Evolutionary conservation across 139 green algal genomes (phyloP).

Genomic region (Nannochloris sp.): DNA sequence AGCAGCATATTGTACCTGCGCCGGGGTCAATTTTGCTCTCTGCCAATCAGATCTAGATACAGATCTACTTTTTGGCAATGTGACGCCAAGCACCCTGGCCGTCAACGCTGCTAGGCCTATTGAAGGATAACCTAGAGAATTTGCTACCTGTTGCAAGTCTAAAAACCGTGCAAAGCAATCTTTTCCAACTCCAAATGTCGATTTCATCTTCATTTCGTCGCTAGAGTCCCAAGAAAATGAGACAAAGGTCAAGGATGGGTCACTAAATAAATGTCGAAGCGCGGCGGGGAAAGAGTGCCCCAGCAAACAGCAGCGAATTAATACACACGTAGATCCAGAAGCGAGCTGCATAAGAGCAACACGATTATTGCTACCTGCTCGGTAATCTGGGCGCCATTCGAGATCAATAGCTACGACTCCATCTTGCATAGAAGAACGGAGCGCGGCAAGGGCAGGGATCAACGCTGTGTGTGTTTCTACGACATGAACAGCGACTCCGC

Average conservation of each 20-base stretch:
- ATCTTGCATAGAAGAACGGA: slow-evolving; percentile 25
- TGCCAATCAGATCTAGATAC: slow-evolving; percentile 32
- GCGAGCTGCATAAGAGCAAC: slow-evolving; percentile 34
- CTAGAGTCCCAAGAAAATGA: slow-evolving; percentile 24
- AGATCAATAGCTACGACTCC: slow-evolving; percentile 23
- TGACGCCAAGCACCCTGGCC: slow-evolving; percentile 15
- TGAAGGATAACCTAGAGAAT: neutral
- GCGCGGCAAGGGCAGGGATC: slow-evolving; percentile 6
- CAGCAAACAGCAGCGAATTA: slow-evolving; percentile 12
- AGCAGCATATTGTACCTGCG: slow-evolving; percentile 28
- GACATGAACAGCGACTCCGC: slow-evolving; percentile 3
- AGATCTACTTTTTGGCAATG: slow-evolving; percentile 6
- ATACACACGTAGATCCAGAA: slow-evolving; percentile 3
- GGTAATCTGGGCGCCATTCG: slow-evolving; percentile 29
- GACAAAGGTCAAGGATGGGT: slow-evolving; percentile 20
- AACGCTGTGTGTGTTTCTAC: slow-evolving; percentile 1
- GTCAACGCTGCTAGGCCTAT: slow-evolving; percentile 22
- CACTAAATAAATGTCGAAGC: slow-evolving; percentile 20
- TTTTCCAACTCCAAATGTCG: slow-evolving; percentile 23
- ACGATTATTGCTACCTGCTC: neutral
- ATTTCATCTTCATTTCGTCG: slow-evolving; percentile 25
- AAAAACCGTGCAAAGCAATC: slow-evolving; percentile 7
- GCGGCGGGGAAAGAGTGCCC: slow-evolving; percentile 1
- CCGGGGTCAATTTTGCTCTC: neutral
- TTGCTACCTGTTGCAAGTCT: slow-evolving; percentile 23